These are phyloP conservation scores for Stephanodiscus minutulus DNA, from an alignment of 108 stramenopile species.

Conservation along the genomic window DNA sequence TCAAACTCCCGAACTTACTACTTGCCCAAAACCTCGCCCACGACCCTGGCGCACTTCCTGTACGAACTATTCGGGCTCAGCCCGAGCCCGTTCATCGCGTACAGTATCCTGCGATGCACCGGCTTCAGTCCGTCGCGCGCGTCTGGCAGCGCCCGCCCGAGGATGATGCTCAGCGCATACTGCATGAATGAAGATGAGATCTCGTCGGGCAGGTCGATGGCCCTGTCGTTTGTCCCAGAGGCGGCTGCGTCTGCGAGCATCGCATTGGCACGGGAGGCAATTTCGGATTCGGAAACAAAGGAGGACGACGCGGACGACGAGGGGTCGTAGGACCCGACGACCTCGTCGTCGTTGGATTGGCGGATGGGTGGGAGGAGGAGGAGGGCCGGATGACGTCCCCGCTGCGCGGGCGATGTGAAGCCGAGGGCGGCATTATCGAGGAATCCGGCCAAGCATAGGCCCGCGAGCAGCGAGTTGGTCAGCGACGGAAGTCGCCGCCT, in stretches of 20 bases:
- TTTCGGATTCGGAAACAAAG: conserved; percentile 33
- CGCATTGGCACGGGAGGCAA: conserved; percentile 43
- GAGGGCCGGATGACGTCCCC: neutral
- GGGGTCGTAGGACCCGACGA: conserved; percentile 31
- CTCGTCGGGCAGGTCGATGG: conserved; percentile 76
- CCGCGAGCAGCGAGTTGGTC: neutral
- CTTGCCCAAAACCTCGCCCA: conserved; percentile 95
- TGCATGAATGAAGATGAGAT: conserved; percentile 83
- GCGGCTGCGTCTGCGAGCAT: conserved; percentile 13
- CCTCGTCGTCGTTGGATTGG: conserved; percentile 36
- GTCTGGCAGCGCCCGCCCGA: conserved; percentile 95
- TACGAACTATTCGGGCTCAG: conserved; percentile 71
- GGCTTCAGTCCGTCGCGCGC: conserved; percentile 97
- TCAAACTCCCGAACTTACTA: conserved; percentile 39
- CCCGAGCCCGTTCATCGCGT: conserved; percentile 90
- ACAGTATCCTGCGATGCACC: conserved; percentile 95
- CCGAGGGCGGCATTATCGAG: neutral
- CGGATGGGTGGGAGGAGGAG: neutral
- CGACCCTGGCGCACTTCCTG: conserved; percentile 97
- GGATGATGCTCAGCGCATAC: conserved; percentile 93
- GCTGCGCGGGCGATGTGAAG: neutral
- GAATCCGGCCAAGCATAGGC: neutral
- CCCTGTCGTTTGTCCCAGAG: neutral
- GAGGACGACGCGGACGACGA: conserved; percentile 10
- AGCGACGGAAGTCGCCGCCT: neutral